These are phyloP conservation scores for Colletotrichum sidae DNA, from an alignment of 2,329 filamentous ascomycete species.

Conservation along the genomic window DNA sequence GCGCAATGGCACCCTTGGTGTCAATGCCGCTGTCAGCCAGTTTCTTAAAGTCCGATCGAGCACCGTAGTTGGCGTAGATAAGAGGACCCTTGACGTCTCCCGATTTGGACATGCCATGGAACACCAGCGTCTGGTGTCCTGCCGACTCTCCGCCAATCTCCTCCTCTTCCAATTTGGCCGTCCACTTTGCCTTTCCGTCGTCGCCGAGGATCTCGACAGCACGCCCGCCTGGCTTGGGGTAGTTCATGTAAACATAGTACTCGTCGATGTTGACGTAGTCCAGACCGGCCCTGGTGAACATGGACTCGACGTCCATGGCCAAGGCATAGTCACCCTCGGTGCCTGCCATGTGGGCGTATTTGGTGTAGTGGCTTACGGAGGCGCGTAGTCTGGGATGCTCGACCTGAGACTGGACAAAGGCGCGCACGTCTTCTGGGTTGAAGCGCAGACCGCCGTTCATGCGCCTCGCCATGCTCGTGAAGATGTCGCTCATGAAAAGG, in stretches of 20 bases:
- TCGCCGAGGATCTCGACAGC: constrained; percentile 83
- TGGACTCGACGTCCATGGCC: constrained; percentile 84
- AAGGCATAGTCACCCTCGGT: constrained; percentile 91
- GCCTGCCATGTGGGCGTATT: constrained; percentile 91
- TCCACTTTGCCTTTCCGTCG: constrained; percentile 76
- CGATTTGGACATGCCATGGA: constrained; percentile 89
- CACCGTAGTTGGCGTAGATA: constrained; percentile 93
- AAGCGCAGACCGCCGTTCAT: constrained; percentile 77
- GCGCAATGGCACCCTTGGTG: constrained; percentile 81
- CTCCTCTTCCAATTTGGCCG: constrained; percentile 86
- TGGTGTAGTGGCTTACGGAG: constrained; percentile 81
- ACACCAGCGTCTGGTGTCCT: constrained; percentile 78
- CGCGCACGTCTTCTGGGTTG: constrained; percentile 84
- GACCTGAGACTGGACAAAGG: constrained; percentile 79
- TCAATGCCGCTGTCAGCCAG: constrained; percentile 79
- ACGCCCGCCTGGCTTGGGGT: constrained; percentile 81
- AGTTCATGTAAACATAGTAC: constrained; percentile 93
- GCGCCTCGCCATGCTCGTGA: constrained; percentile 73
- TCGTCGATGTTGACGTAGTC: constrained; percentile 82
- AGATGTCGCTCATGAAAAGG: constrained; percentile 86
- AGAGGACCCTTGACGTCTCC: constrained; percentile 88
- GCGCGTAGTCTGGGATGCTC: constrained; percentile 77
- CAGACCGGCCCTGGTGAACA: constrained; percentile 78
- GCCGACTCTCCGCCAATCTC: constrained; percentile 71
- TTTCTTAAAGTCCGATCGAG: constrained; percentile 81